Evolutionary conservation across 2,329 filamentous ascomycete genomes (phyloP).

Genomic region (Cladophialophora bantiana): DNA sequence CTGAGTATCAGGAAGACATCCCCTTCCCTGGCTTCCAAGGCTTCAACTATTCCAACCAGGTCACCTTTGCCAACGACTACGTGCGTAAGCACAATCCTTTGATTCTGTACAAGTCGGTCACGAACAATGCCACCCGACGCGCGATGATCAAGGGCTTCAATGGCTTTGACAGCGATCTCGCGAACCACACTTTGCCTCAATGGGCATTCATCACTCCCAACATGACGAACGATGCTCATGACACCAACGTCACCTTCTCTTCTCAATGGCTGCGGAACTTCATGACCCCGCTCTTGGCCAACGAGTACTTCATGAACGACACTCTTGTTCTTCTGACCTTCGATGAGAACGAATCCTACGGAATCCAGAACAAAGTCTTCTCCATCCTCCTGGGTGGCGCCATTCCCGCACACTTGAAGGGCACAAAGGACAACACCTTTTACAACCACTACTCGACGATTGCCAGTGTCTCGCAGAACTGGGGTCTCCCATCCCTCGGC

Average conservation of each 20-base stretch:
- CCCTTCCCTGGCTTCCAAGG: constrained; percentile 78
- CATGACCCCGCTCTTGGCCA: constrained; percentile 71
- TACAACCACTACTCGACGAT: constrained; percentile 77
- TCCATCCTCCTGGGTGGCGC: constrained; percentile 76
- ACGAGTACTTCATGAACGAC: constrained; percentile 75
- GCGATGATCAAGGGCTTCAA: constrained; percentile 77
- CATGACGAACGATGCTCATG: constrained; percentile 74
- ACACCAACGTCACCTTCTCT: constrained; percentile 72
- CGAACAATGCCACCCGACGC: constrained; percentile 65
- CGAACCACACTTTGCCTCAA: constrained; percentile 70
- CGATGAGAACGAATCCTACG: constrained; percentile 77
- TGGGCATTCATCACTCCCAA: constrained; percentile 63
- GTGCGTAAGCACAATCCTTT: constrained; percentile 81
- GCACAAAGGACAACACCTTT: constrained; percentile 72
- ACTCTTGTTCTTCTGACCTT: constrained; percentile 80
- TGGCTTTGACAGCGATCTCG: constrained; percentile 71
- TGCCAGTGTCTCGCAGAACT: constrained; percentile 72
- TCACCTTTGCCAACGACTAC: constrained; percentile 74
- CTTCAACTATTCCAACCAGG: constrained; percentile 66
- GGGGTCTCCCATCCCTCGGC: constrained; percentile 72
- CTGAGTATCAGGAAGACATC: constrained; percentile 77
- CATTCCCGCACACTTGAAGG: constrained; percentile 68
- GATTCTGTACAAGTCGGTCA: constrained; percentile 71
- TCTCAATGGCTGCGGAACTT: constrained; percentile 73
- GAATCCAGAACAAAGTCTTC: constrained; percentile 71